Conservation (phyloP, 768 basidiomycete species). For the Amanita pallidorosea region DNA sequence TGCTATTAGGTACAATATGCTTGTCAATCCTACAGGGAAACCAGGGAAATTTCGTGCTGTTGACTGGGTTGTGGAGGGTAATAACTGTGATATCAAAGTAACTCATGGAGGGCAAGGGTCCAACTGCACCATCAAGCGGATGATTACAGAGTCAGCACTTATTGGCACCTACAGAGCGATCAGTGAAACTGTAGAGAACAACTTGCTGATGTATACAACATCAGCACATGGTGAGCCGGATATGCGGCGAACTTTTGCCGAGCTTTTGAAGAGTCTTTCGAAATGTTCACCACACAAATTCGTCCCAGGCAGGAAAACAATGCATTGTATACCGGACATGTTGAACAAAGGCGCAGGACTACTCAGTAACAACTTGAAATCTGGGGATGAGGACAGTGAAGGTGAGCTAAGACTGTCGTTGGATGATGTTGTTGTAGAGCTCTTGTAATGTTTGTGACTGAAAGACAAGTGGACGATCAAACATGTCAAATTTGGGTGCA, state of each 20-base stretch:
- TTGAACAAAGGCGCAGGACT: constrained; percentile 7
- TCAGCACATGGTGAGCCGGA: constrained; percentile 16
- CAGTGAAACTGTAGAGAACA: constrained; percentile 14
- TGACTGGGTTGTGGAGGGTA: constrained; percentile 30
- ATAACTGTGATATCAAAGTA: constrained; percentile 35
- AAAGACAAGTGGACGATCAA: background rate
- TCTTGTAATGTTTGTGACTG: background rate
- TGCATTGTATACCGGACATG: constrained; percentile 10
- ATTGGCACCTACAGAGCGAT: constrained; percentile 22
- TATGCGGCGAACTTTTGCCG: constrained; percentile 15
- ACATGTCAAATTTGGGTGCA: too few species aligned
- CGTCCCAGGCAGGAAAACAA: constrained; percentile 7
- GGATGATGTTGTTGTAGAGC: background rate
- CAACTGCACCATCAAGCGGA: constrained; percentile 19
- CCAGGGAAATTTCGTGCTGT: constrained; percentile 17
- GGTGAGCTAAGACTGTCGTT: background rate
- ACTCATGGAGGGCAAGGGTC: constrained; percentile 22
- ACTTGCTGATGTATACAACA: constrained; percentile 17
- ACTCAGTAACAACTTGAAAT: background rate
- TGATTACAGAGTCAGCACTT: constrained; percentile 22
- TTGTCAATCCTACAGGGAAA: constrained; percentile 25
- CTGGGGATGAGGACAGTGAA: background rate
- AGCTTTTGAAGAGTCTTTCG: constrained; percentile 9
- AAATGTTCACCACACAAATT: constrained; percentile 8
- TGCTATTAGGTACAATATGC: constrained; percentile 19